These are phyloP conservation scores for Trichoderma sp. DNA, from an alignment of 2,329 filamentous ascomycete species.

Conservation along the genomic window DNA sequence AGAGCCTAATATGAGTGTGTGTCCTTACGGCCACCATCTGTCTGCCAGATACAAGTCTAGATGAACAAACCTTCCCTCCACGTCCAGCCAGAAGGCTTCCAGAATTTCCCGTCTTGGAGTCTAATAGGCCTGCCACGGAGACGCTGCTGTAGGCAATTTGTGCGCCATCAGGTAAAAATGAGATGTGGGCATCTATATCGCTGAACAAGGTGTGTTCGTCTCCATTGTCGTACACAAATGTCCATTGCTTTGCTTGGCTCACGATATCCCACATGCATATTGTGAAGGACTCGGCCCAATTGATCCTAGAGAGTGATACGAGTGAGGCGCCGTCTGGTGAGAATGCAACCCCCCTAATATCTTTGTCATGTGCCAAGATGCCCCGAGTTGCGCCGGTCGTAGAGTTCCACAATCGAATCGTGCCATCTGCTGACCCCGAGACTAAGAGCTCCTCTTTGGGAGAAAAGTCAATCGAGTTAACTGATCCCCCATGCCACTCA, in stretches of 20 bases:
- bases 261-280: background rate
- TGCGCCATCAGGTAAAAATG: background rate
- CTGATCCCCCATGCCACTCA: accelerated
- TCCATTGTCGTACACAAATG: accelerated
- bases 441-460: background rate
- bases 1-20: accelerated
- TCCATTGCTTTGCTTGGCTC: background rate
- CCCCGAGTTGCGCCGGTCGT: background rate
- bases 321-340: background rate
- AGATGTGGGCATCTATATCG: background rate
- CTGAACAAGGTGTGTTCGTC: too few species aligned
- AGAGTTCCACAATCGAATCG: background rate
- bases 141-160: background rate
- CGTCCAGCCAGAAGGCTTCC: background rate
- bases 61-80: background rate
- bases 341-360: background rate
- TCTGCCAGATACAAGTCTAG: background rate
- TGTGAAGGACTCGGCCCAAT: too few species aligned
- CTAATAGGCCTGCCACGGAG: background rate
- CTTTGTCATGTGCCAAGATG: background rate
- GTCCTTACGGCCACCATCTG: background rate
- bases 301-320: background rate
- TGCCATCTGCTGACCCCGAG: background rate
- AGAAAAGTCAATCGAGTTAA: background rate
- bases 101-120: background rate